phyloP scores from a whole-genome alignment of 768 basidiomycete genomes.

The Tulasnella sp. region DNA sequence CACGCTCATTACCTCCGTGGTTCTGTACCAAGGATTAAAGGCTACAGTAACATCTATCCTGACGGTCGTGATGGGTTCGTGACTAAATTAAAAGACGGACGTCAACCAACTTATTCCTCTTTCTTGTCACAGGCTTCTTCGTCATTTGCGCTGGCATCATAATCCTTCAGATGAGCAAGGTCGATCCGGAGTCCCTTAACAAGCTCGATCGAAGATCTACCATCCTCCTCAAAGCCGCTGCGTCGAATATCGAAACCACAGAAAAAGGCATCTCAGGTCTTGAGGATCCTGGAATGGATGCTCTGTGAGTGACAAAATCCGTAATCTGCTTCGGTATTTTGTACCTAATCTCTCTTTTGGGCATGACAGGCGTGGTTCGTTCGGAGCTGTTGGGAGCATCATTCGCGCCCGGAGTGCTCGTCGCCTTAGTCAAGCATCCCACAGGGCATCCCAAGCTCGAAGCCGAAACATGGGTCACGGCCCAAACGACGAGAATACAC shows the following conservation, averaged over 20 bases:
- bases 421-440: conserved; percentile 35
- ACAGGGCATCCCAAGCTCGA: conserved; percentile 33
- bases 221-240: conserved; percentile 78
- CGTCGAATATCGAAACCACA: conserved; percentile 49
- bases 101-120: conserved; percentile 18
- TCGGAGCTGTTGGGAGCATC: conserved; percentile 84
- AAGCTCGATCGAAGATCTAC: conserved; percentile 83
- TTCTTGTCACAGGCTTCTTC: conserved; percentile 49
- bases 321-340: background rate
- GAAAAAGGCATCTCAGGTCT: conserved; percentile 57
- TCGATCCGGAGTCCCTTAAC: conserved; percentile 69
- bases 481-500: conserved; percentile 16
- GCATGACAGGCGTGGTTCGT: conserved; percentile 51
- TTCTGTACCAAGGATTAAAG: conserved; percentile 38
- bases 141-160: conserved; percentile 88
- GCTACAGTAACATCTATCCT: conserved; percentile 51
- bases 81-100: background rate
- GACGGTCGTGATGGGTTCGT: conserved; percentile 60
- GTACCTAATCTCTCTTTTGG: background rate
- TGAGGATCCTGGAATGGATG: conserved; percentile 90
- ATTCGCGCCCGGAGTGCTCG: conserved; percentile 36
- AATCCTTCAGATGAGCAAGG: conserved; percentile 89
- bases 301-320: conserved; percentile 35
- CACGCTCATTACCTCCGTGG: conserved; percentile 30
- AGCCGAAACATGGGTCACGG: conserved; percentile 17